Evolutionary conservation across 2,329 filamentous ascomycete genomes (phyloP).

Genomic region (Leptographium radiaticola): DNA sequence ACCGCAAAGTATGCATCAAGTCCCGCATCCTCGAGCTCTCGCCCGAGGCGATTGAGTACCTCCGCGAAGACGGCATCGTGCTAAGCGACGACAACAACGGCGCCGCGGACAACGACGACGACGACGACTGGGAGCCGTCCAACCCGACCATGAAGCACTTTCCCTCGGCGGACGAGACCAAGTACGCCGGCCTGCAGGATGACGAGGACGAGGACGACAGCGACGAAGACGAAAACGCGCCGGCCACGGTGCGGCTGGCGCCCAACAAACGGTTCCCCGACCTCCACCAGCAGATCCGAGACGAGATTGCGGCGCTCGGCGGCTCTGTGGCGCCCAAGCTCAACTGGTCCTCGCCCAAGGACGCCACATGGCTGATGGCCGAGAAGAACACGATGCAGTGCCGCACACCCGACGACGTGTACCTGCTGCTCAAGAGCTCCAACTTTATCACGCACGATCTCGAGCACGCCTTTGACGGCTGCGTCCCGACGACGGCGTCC

Average conservation of each 20-base stretch:
- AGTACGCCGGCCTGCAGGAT: slow-evolving; percentile 19
- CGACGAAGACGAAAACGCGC: slow-evolving; percentile 32
- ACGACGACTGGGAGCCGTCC: slow-evolving; percentile 40
- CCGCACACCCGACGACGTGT: slow-evolving; percentile 77
- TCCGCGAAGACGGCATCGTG: slow-evolving; percentile 85
- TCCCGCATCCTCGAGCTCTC: slow-evolving; percentile 72
- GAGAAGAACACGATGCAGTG: slow-evolving; percentile 87
- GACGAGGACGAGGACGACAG: slow-evolving; percentile 38
- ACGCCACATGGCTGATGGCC: slow-evolving; percentile 82
- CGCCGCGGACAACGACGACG: slow-evolving; percentile 31
- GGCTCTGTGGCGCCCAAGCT: slow-evolving; percentile 84
- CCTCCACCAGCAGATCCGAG: slow-evolving; percentile 63
- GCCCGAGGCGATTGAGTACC: slow-evolving; percentile 65
- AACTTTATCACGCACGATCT: slow-evolving; percentile 92
- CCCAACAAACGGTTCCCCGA: slow-evolving; percentile 52
- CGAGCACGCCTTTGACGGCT: slow-evolving; percentile 75
- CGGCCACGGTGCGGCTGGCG: slow-evolving; percentile 20
- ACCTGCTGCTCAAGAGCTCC: slow-evolving; percentile 84
- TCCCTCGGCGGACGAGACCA: slow-evolving; percentile 28
- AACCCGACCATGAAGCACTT: slow-evolving; percentile 16
- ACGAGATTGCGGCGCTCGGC: slow-evolving; percentile 66
- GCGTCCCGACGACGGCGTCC: background rate
- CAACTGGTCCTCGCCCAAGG: slow-evolving; percentile 95
- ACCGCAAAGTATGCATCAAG: slow-evolving; percentile 70
- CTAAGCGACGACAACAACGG: slow-evolving; percentile 52